Conservation (phyloP, 176 grass and related monocot genomes). For the Cymbopogon citratus region DNA sequence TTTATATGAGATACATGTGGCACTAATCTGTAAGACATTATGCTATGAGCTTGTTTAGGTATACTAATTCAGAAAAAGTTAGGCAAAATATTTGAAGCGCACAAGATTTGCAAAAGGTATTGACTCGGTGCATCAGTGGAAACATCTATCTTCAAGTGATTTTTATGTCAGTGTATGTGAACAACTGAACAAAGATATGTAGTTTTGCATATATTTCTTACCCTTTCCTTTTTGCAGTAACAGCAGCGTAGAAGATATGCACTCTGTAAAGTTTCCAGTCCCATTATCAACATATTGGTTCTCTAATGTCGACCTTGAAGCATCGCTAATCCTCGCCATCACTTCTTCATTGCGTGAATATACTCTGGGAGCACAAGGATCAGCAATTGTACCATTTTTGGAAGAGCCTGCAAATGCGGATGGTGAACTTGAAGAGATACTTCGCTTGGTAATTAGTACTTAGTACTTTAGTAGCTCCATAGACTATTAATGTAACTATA, state of each 20-base stretch:
- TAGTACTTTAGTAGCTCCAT: background rate
- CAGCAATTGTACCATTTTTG: constrained; percentile 34
- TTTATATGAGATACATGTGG: constrained; percentile 2
- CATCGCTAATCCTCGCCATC: background rate
- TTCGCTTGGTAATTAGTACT: background rate
- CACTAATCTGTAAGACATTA: background rate
- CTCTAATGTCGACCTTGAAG: constrained; percentile 33
- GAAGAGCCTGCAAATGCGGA: constrained; percentile 22
- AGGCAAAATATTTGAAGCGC: background rate
- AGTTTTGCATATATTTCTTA: constrained; percentile 23
- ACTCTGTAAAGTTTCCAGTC: constrained; percentile 58
- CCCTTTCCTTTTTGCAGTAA: constrained; percentile 66
- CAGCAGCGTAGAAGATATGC: constrained; percentile 42
- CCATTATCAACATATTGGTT: constrained; percentile 42
- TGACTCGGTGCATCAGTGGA: background rate
- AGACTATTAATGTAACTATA: background rate
- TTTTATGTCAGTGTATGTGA: background rate
- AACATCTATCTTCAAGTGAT: background rate
- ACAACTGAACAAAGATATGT: background rate
- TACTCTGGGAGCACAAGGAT: constrained; percentile 83
- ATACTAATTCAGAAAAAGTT: background rate
- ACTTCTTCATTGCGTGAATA: constrained; percentile 43
- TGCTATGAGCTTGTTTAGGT: background rate
- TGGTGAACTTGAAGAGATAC: background rate
- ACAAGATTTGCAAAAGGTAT: constrained; percentile 1